A percentile compares a stretch with the other conserved stretches of the same genome.
These are phyloP conservation scores for Trichosporon sp. DNA, from an alignment of 1,284 basidiomycete genomes.

Conservation along the genomic window DNA sequence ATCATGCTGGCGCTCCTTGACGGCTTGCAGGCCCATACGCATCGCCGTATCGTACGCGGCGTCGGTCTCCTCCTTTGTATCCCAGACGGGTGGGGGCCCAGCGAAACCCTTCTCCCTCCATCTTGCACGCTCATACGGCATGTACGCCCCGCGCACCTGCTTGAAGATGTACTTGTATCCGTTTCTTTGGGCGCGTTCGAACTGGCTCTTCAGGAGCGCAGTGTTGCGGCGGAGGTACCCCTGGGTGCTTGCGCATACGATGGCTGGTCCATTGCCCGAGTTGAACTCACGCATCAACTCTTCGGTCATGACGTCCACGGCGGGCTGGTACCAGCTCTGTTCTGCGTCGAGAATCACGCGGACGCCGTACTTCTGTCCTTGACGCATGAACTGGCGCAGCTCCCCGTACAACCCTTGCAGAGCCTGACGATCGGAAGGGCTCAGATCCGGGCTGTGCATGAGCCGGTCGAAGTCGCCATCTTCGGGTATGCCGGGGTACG, in stretches of 20 bases:
- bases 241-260: constrained; percentile 6
- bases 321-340: constrained; percentile 22
- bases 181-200: constrained; percentile 14
- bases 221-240: neutral
- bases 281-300: constrained; percentile 26
- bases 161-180: constrained; percentile 21
- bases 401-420: neutral
- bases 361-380: constrained; percentile 17
- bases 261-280: neutral
- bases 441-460: neutral
- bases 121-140: neutral
- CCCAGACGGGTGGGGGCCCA: neutral
- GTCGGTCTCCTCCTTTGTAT: neutral
- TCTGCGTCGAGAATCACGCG: constrained; percentile 24
- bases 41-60: neutral
- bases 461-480: too few species aligned
- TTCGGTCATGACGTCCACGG: constrained; percentile 19
- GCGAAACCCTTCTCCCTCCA: constrained; percentile 5
- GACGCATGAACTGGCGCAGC: neutral
- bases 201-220: neutral
- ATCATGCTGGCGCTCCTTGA: neutral
- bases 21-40: neutral
- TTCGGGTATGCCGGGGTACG: too few species aligned
- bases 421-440: neutral
- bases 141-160: constrained; percentile 15